A percentile compares a stretch with the other conserved stretches of the same genome.
phyloP scores from a whole-genome alignment of 805 yeast genomes.

The Yarrowia yakushimensis region DNA sequence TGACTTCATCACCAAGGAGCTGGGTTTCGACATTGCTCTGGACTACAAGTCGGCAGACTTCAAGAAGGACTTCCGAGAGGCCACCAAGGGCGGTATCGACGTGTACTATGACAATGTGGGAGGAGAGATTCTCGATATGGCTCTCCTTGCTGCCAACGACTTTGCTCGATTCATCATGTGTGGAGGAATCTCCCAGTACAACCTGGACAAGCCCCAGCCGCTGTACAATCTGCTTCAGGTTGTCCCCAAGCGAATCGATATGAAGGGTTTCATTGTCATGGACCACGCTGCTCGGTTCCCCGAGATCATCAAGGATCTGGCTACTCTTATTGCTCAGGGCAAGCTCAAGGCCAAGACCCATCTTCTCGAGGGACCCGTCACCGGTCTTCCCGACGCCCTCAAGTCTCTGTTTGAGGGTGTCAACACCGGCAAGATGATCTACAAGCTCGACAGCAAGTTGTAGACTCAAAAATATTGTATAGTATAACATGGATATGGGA shows the following conservation, averaged over 20 bases:
- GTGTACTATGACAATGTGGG: constrained; percentile 42
- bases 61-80: constrained; percentile 35
- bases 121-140: constrained; percentile 26
- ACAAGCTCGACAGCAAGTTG: constrained; percentile 1
- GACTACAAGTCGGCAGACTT: constrained; percentile 38
- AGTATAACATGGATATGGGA: background rate
- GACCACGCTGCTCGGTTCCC: constrained; percentile 20
- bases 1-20: constrained; percentile 51
- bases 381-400: constrained; percentile 23
- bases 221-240: background rate
- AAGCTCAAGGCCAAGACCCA: constrained; percentile 13
- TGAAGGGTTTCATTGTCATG: constrained; percentile 25
- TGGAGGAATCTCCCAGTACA: constrained; percentile 25
- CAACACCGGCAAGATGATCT: constrained; percentile 25
- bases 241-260: constrained; percentile 22
- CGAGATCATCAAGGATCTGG: constrained; percentile 20
- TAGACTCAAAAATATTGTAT: background rate
- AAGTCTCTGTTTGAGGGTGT: constrained; percentile 24
- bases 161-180: constrained; percentile 26
- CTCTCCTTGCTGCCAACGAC: constrained; percentile 17
- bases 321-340: background rate
- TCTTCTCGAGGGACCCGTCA: constrained; percentile 21
- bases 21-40: constrained; percentile 76
- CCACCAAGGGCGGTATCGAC: constrained; percentile 38
- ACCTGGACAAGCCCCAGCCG: constrained; percentile 20